Conservation (phyloP, 495 filamentous ascomycete genomes). For the Aspergillus biplanus region DNA sequence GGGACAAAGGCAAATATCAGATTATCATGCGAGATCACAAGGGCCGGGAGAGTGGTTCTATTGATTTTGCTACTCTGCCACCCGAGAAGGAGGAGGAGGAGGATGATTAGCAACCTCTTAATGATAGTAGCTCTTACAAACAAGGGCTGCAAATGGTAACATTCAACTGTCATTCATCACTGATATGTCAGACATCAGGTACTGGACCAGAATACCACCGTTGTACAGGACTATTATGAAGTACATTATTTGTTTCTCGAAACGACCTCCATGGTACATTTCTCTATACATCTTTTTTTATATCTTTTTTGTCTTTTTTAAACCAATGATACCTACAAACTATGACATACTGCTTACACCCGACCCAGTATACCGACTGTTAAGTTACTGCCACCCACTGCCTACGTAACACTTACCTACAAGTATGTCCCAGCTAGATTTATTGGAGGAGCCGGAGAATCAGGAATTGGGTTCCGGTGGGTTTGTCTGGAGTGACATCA, state of each 20-base stretch:
- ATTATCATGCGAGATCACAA: slow-evolving; percentile 60
- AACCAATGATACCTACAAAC: neutral
- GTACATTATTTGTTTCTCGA: too few species aligned
- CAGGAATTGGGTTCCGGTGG: neutral
- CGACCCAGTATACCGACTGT: neutral
- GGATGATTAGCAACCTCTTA: too few species aligned
- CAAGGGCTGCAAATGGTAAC: too few species aligned
- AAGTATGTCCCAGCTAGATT: neutral
- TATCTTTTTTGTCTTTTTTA: neutral
- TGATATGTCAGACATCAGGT: too few species aligned
- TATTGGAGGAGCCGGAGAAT: neutral
- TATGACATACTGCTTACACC: neutral
- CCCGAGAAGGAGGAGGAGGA: slow-evolving; percentile 35
- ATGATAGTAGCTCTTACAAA: too few species aligned
- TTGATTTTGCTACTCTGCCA: slow-evolving; percentile 51
- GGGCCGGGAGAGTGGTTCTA: slow-evolving; percentile 48
- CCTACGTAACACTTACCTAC: too few species aligned
- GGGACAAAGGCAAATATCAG: slow-evolving; percentile 78
- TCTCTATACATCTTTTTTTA: neutral
- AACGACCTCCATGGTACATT: neutral
- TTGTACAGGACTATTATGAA: neutral
- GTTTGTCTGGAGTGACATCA: slow-evolving; percentile 36
- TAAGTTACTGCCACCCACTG: neutral
- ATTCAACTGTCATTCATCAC: too few species aligned
- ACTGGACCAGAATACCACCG: too few species aligned